phyloP scores from a whole-genome alignment of 108 stramenopile genomes.

The Schizochytrium sp. region DNA sequence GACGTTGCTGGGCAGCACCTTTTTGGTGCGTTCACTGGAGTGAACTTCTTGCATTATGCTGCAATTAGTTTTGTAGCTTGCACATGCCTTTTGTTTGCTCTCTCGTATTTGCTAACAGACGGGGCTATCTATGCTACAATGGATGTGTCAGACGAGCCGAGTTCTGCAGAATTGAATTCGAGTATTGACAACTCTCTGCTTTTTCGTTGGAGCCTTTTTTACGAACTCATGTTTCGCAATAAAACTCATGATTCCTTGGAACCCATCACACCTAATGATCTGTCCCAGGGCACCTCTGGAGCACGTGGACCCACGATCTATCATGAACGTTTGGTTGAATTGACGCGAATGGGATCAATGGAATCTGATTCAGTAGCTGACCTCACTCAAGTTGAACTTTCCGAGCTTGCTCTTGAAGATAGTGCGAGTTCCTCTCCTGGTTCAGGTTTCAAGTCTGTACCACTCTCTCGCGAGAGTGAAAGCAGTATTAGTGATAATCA shows the following conservation, averaged over 20 bases:
- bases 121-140: slow-evolving; percentile 24
- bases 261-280: slow-evolving; percentile 18
- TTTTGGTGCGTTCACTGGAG: slow-evolving; percentile 8
- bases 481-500: too few species aligned
- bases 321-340: not conserved
- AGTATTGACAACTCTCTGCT: not conserved
- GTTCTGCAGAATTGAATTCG: not conserved
- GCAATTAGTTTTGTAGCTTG: not conserved
- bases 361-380: slow-evolving; percentile 6
- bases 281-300: not conserved
- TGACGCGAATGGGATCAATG: slow-evolving; percentile 22
- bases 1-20: slow-evolving; percentile 7
- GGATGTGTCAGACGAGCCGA: not conserved
- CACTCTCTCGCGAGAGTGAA: too few species aligned
- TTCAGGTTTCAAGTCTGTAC: too few species aligned
- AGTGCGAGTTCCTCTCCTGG: not conserved
- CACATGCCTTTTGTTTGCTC: not conserved
- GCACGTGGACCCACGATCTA: not conserved
- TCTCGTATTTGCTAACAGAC: not conserved
- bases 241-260: not conserved
- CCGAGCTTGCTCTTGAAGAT: slow-evolving; percentile 31
- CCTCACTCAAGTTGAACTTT: slow-evolving; percentile 14
- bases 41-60: slow-evolving; percentile 51
- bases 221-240: slow-evolving; percentile 48
- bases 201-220: not conserved